phyloP scores from a whole-genome alignment of 192 early-diverging fungal species.

The Fimicolochytrium jonesii region DNA sequence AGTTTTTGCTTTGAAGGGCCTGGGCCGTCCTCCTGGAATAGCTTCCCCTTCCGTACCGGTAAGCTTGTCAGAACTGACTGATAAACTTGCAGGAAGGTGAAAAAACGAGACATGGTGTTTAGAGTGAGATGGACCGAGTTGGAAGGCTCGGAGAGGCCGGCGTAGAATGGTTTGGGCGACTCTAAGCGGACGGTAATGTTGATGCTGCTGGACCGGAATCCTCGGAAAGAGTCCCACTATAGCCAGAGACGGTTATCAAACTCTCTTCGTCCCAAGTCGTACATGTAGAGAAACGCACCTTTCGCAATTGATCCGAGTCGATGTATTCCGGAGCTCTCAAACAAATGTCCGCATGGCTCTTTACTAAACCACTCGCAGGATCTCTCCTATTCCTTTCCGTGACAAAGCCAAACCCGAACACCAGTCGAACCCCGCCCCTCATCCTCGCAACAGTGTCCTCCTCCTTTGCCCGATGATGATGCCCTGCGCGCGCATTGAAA shows the following conservation, averaged over 20 bases:
- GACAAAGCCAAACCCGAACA: constrained; percentile 35
- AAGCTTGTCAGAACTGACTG: constrained; percentile 50
- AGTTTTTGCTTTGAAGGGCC: constrained; percentile 45
- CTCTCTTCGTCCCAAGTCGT: neutral
- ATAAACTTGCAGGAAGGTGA: constrained; percentile 37
- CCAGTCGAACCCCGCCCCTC: constrained; percentile 40
- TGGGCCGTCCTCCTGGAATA: constrained; percentile 24
- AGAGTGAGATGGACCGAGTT: constrained; percentile 39
- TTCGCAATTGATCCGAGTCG: constrained; percentile 1
- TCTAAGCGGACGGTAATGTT: constrained; percentile 31
- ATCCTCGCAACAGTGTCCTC: constrained; percentile 31
- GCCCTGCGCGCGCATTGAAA: neutral
- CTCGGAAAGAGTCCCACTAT: constrained; percentile 37
- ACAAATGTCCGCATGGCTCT: constrained; percentile 36
- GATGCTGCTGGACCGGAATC: constrained; percentile 36
- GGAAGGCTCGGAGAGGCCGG: constrained; percentile 14
- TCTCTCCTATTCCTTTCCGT: constrained; percentile 8
- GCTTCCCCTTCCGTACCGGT: constrained; percentile 38
- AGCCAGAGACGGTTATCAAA: no score
- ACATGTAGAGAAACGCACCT: constrained; percentile 3
- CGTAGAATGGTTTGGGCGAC: constrained; percentile 34
- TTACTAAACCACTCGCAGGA: neutral
- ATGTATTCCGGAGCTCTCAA: constrained; percentile 37
- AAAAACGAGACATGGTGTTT: constrained; percentile 28
- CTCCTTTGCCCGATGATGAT: constrained; percentile 1